Conservation (phyloP, 2,329 filamentous ascomycete species). For the Aspergillus luchuensis region DNA sequence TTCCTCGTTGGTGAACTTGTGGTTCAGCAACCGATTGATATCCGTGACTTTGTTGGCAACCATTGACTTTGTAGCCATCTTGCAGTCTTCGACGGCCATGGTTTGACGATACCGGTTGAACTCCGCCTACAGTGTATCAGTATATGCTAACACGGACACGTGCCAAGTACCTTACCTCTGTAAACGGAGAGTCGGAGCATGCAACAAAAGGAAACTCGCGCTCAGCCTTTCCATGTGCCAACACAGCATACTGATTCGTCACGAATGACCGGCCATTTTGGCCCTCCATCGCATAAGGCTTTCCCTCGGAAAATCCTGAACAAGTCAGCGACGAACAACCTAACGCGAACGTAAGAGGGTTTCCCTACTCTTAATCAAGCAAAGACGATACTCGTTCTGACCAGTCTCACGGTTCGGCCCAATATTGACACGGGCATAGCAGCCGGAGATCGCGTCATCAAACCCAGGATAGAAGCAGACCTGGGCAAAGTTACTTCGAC, state of each 20-base stretch:
- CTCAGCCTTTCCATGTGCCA: constrained; percentile 79
- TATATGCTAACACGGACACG: not conserved
- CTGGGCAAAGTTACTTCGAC: constrained; percentile 81
- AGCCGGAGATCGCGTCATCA: constrained; percentile 76
- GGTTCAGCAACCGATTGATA: constrained; percentile 77
- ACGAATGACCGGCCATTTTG: constrained; percentile 74
- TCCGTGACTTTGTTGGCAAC: constrained; percentile 74
- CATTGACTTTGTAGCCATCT: constrained; percentile 70
- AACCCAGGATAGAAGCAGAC: constrained; percentile 94
- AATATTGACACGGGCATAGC: constrained; percentile 82
- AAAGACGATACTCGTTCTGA: constrained; percentile 81
- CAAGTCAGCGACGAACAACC: not conserved
- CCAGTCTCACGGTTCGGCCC: constrained; percentile 74
- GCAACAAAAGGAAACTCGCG: constrained; percentile 87
- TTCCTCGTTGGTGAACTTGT: constrained; percentile 79
- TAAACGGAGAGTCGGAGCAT: constrained; percentile 81
- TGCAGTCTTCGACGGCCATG: constrained; percentile 70
- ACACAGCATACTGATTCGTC: constrained; percentile 81
- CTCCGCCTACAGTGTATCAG: constrained; percentile 59
- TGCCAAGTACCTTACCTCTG: constrained; percentile 62
- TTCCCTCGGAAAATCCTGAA: constrained; percentile 73
- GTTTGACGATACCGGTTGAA: constrained; percentile 78
- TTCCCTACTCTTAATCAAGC: constrained; percentile 74
- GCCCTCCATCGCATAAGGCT: constrained; percentile 78
- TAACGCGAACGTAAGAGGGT: not conserved